Base-by-base conservation (phyloP, 148 eudicot species). In the Euryodendron excelsum region DNA sequence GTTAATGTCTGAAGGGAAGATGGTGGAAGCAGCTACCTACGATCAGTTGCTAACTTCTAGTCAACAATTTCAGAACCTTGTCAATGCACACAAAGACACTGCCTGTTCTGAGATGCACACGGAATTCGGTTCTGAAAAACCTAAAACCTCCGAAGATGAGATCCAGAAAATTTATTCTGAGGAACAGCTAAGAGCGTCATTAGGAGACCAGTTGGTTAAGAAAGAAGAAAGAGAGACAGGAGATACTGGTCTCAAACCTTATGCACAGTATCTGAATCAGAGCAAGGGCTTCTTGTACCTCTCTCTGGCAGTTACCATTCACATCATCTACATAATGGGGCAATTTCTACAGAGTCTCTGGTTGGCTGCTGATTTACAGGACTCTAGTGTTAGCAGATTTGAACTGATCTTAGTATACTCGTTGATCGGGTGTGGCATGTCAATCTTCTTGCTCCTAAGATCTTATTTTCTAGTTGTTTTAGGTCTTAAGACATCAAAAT, bases 171-270 rank as follows among this genome's bases (percentile, higher is more conserved):
- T 37, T 27, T 9, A 66, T n/a, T 61, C 60, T 6, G 56, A 81
- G 28, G 80, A 79, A 71, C 72, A 79, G 52, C n/a, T 58, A 20
- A 55, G 55, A 58, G 62, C 36, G 14, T 27, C 68, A n/a, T 5
- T 30, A 20, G 84, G 84, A 55, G 93, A 86, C 53, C 91, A 86
- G 34, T 69, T 91, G 55, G 85, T 88, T 53, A 82, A 90, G 74
- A 53, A 82, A 66, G 96, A 91, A 83, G 93, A 86, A 78, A 84
- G 86, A 77, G 93, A 89, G 67, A 77, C 64, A 31, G 96, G 96
- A 73, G 84, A 88, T 63, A 83, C 62, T 6, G 90, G 45, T 41
- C 45, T 41, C 5, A 41, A 41, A 41, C 45, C 45, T 2, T 41
- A 41, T 9, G 9, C 8, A 9, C 6, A 41, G 45, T 41, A 41